A percentile compares a stretch with the other conserved stretches of the same genome.
Conservation (phyloP, 2,329 filamentous ascomycete genomes). For the Cladophialophora chaetospira region DNA sequence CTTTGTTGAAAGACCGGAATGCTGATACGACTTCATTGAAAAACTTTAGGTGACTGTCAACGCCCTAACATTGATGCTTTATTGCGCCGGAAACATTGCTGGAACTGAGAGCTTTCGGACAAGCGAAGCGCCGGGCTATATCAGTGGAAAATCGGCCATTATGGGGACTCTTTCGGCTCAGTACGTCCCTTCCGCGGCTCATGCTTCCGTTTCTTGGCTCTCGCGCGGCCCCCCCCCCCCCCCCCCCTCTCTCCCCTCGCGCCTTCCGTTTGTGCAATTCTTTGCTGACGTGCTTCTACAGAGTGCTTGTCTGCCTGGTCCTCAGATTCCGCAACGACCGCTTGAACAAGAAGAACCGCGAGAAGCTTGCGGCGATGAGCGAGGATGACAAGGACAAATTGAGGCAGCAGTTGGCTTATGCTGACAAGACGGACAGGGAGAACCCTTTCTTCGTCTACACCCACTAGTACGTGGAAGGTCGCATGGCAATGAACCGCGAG, state of each 20-base stretch:
- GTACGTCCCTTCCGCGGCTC: background rate
- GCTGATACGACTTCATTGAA: too few relatives aligned
- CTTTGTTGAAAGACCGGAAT: too few relatives aligned
- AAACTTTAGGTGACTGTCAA: constrained; percentile 7
- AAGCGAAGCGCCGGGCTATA: constrained; percentile 46
- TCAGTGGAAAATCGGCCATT: constrained; percentile 38
- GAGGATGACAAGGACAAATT: constrained; percentile 34
- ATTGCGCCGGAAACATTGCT: constrained; percentile 48
- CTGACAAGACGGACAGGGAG: constrained; percentile 35
- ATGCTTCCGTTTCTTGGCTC: background rate
- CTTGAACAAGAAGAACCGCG: constrained; percentile 37
- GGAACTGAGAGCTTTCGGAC: constrained; percentile 48
- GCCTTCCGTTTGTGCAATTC: background rate
- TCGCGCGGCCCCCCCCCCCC: too few relatives aligned
- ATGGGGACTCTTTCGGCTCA: constrained; percentile 3
- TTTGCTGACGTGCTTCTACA: constrained; percentile 24
- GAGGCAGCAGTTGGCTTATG: constrained; percentile 36
- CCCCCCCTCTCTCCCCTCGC: too few relatives aligned
- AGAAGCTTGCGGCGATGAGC: constrained; percentile 35
- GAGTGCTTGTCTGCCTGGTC: constrained; percentile 36
- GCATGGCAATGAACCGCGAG: too few relatives aligned
- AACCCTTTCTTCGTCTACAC: constrained; percentile 38
- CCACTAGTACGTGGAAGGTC: too few relatives aligned
- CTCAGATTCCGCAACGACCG: constrained; percentile 37
- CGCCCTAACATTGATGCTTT: constrained; percentile 47